Base-by-base conservation (phyloP, 495 filamentous ascomycete species). In the Astrothelium macrocarpum region DNA sequence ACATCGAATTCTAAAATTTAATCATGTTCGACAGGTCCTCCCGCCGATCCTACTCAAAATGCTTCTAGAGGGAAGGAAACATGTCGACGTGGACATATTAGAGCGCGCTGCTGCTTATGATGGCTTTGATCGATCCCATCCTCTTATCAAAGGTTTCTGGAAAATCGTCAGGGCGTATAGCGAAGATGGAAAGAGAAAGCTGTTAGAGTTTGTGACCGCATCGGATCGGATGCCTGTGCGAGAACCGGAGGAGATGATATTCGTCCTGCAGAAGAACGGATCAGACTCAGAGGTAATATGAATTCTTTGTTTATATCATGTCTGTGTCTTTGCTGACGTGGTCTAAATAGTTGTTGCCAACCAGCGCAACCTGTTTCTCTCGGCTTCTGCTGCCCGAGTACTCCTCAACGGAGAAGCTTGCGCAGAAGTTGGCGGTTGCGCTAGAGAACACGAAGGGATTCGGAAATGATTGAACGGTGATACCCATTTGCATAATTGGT, bases 171-270 rank as follows among this genome's bases (percentile, higher is more conserved):
- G 80, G 62, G 67, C 71, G 9, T 96, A 85, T 71, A 78, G 70
- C 34, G 78, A 87, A n/a, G 80, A 81, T 58, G 84, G 86, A 77
- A 86, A 86, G 70, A 80, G 83, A 34, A 80, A 81, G 69, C 77
- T 98, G 58, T 78, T 98, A 62, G 91, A 97, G 72, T 98, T 98
- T 67, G 92, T 97, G 26, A 98, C 94, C 26, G 91, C 91, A 2
- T 92, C 87, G 73, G 91, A 96, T 72, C 84, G 94, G 10, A 80
- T 97, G 5, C 94, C 94, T 0, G 88, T 95, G 1, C 90, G 87
- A 42, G 93, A 93, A 12, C 81, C 90, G 64, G 79, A 80, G 64
- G 89, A 85, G 65, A 78, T 97, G 56, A 84, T 85, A 75, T 97
- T 98, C 73, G 81, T 86, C 34, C 78, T 98, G 32, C 86, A 92